These are phyloP conservation scores for Penicillium alfredii DNA, from an alignment of 495 filamentous ascomycete genomes.

Conservation along the genomic window DNA sequence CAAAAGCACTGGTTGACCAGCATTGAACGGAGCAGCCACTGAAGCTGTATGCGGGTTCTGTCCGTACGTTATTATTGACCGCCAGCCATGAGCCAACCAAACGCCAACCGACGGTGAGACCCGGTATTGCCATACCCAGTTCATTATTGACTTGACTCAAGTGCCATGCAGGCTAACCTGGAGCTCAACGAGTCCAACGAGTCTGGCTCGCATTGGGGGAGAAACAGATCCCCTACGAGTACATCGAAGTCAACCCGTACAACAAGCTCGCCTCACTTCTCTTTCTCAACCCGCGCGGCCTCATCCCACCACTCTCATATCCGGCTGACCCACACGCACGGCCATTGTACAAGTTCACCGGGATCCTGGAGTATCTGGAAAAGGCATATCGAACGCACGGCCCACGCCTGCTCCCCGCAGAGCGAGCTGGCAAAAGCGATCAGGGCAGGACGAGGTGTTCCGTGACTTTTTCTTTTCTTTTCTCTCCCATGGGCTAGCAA, in stretches of 20 bases:
- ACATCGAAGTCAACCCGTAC: constrained; percentile 70
- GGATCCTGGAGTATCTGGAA: constrained; percentile 66
- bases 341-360: constrained; percentile 60
- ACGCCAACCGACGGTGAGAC: too few relatives aligned
- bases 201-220: constrained; percentile 63
- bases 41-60: constrained; percentile 60
- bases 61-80: constrained; percentile 30
- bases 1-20: constrained; percentile 42
- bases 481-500: too few relatives aligned
- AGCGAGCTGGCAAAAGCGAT: constrained; percentile 65
- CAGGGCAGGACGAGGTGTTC: constrained; percentile 54
- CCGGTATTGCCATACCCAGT: too few relatives aligned
- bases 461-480: constrained; percentile 32
- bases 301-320: constrained; percentile 58
- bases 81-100: too few relatives aligned
- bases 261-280: constrained; percentile 58
- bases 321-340: constrained; percentile 20
- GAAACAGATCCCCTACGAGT: constrained; percentile 66
- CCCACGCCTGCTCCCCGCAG: constrained; percentile 52
- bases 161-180: too few relatives aligned
- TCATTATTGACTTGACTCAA: too few relatives aligned
- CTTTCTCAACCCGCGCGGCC: constrained; percentile 59
- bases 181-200: constrained; percentile 45
- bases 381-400: constrained; percentile 51
- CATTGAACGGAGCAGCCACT: constrained; percentile 47